These are phyloP conservation scores for Saccharomyces hybrid DNA, from an alignment of 1,139 yeast species.

Conservation along the genomic window DNA sequence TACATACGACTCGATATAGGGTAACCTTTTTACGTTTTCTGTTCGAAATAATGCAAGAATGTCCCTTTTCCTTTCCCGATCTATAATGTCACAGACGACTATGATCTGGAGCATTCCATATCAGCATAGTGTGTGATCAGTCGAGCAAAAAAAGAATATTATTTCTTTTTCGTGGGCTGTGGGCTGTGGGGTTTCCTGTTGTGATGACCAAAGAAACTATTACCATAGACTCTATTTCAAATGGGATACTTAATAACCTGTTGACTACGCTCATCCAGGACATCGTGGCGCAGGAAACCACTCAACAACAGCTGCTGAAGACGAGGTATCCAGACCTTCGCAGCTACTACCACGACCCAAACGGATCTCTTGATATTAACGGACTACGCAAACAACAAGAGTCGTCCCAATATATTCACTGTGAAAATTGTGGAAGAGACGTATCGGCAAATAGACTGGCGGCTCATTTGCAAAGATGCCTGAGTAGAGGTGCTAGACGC, in stretches of 20 bases:
- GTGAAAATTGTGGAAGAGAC: conserved; percentile 75
- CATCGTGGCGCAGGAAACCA: conserved; percentile 25
- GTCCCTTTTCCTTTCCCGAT: no score
- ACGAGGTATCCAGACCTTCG: conserved; percentile 20
- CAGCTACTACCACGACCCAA: conserved; percentile 23
- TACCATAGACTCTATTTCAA: conserved; percentile 22
- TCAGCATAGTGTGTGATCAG: no score
- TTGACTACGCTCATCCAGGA: conserved; percentile 28
- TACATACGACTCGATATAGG: neutral
- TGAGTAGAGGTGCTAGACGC: conserved; percentile 50
- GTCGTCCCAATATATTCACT: conserved; percentile 50
- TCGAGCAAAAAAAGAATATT: no score
- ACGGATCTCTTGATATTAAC: conserved; percentile 22
- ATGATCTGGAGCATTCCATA: no score
- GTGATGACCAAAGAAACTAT: conserved; percentile 10
- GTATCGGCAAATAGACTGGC: conserved; percentile 91
- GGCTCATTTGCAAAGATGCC: conserved; percentile 82
- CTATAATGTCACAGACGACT: no score
- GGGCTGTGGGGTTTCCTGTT: neutral
- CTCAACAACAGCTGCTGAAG: conserved; percentile 19
- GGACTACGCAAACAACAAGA: conserved; percentile 29
- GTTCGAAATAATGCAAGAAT: neutral
- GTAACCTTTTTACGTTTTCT: neutral
- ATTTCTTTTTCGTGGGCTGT: neutral
- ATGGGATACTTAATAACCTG: conserved; percentile 22